Evolutionary conservation across 2,329 filamentous ascomycete species (phyloP), one percentile per base, ranked within the genome.

Genomic region (Onygenales sp.): DNA sequence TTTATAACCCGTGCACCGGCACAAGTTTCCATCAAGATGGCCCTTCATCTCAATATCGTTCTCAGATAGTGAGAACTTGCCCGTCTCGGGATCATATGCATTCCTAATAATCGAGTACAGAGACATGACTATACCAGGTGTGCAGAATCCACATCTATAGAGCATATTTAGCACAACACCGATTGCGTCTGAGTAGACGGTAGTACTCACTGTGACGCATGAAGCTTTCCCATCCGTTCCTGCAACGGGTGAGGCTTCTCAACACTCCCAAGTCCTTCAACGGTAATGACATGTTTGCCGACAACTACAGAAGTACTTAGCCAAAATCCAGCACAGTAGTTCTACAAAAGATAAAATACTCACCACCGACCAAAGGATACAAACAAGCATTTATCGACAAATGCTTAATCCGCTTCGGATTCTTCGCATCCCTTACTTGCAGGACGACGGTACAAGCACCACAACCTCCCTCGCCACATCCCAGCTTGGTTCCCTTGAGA

Each of bases 261-360:
- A 17, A 86, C 83, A 63, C 84, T 88, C 10, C 89, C 90, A 59
- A 95, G 91, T 10, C 89, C 89, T 70, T 95, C 89, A 45, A 95
- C 83, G 6, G 90, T 95, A 67, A 95, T 90, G 63, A 95, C 87
- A 77, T 95, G 90, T 66, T 95, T 95, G 47, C 89, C 90, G 65
- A 94, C 88, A 34, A 95, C 80, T 51, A 37, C 10, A 31, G 14
- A 14, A 14, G 14, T 14, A 14, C 6, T 33, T 11, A 2, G 43
- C 53, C 10, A 54, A 17, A 39, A 40, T 32, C 10, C 32, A 31
- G 39, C 9, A 46, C 8, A 6, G 42, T 27, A 21, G n/a, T 37
- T 11, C 32, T 11, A n/a, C 13, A 17, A 14, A 14, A 13, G 9
- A 17, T 10, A 4, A 40, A 33, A 13, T 33, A 52, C 49, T 33